A percentile compares a stretch with the other conserved stretches of the same genome.
phyloP scores from a whole-genome alignment of 768 basidiomycete species.

The Lactarius pseudohatsudake region DNA sequence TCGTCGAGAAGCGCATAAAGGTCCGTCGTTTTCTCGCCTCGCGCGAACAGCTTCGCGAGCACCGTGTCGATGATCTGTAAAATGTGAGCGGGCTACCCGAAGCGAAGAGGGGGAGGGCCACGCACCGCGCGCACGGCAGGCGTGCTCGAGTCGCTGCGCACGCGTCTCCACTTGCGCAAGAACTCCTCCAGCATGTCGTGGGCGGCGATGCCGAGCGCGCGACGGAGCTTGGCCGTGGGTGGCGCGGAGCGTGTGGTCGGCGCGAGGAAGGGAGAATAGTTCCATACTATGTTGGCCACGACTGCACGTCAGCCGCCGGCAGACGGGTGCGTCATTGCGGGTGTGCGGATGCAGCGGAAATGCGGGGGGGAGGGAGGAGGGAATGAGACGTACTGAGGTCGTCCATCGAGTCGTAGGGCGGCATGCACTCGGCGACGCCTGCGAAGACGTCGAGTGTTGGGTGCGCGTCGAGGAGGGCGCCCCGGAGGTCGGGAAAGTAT shows the following conservation, averaged over 20 bases:
- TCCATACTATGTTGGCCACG: conserved; percentile 84
- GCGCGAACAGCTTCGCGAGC: conserved; percentile 70
- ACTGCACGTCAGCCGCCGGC: conserved; percentile 76
- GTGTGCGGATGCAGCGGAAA: conserved; percentile 29
- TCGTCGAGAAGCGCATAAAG: conserved; percentile 58
- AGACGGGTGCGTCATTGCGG: conserved; percentile 38
- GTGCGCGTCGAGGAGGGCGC: conserved; percentile 52
- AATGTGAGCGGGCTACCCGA: not conserved
- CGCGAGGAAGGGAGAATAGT: conserved; percentile 84
- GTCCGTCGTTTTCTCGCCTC: conserved; percentile 58
- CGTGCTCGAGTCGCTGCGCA: conserved; percentile 41
- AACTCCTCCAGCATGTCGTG: conserved; percentile 73
- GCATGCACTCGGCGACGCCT: conserved; percentile 73
- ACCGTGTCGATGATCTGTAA: conserved; percentile 77
- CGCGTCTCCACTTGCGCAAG: conserved; percentile 58
- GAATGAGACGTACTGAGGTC: conserved; percentile 74
- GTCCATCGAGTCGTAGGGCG: conserved; percentile 65
- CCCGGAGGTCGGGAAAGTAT: conserved; percentile 76
- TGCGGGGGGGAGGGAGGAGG: conserved; percentile 14
- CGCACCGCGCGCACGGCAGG: conserved; percentile 31
- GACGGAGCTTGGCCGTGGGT: conserved; percentile 65
- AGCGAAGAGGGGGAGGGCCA: not conserved
- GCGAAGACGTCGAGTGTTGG: conserved; percentile 70
- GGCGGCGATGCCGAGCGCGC: conserved; percentile 62
- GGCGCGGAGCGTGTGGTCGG: conserved; percentile 68